These are phyloP conservation scores for Dryas drummondii DNA, from an alignment of 306 rosid species.

Conservation along the genomic window DNA sequence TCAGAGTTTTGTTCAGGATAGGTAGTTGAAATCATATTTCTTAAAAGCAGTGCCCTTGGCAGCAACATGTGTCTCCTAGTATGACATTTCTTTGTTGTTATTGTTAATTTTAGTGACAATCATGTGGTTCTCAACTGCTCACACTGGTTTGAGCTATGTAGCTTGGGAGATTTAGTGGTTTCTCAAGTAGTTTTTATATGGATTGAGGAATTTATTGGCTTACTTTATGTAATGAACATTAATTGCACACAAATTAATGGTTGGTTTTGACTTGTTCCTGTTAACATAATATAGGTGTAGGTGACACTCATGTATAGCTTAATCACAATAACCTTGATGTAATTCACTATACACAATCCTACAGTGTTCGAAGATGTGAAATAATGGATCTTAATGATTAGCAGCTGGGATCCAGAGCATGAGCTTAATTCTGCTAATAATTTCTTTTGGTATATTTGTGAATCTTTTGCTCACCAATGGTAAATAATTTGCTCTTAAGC, in stretches of 20 bases:
- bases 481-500: no score
- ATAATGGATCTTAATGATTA: not conserved
- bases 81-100: not conserved
- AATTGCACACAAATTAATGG: not conserved
- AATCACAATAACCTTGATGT: not conserved
- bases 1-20: not conserved
- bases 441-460: not conserved
- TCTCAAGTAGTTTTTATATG: not conserved
- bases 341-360: not conserved
- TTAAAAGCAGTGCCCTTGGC: not conserved
- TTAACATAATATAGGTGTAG: not conserved
- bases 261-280: not conserved
- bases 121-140: not conserved
- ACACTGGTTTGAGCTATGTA: not conserved
- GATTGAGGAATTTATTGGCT: not conserved
- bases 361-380: not conserved
- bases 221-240: not conserved
- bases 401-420: not conserved
- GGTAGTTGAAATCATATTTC: not conserved
- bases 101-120: not conserved
- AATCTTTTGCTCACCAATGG: not conserved
- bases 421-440: not conserved
- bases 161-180: not conserved
- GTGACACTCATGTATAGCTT: not conserved
- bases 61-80: not conserved